Evolutionary conservation across 176 grass and related monocot genomes (phyloP), one percentile per base, ranked within the genome.

Genomic region (Areca catechu): DNA sequence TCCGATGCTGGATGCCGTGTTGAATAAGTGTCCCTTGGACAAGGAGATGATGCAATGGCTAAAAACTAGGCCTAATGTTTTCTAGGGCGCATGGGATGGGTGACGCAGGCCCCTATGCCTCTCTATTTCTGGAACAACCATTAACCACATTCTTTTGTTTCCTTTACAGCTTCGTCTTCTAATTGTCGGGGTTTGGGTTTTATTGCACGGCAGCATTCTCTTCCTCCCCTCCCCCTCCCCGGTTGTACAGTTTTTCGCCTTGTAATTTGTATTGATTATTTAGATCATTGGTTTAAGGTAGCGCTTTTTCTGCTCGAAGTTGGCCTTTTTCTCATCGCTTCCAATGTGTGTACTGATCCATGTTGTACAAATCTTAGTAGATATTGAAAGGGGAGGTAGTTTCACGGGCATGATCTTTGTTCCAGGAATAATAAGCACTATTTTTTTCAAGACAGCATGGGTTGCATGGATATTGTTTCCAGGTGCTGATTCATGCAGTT

Each of bases 21-120:
- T 98, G 73, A 84, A 91, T 85, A 90, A 84, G 68, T 85, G 74
- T 61, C 73, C 80, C 7, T 86, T 98, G 34, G 93, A 98, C 64
- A 98, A 82, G 73, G 87, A 98, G 61, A 90, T 98, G 83, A 77
- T 98, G 63, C 88, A 92, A 70, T 98, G 93, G 93, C 82, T 98
- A 37, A 98, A 83, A 76, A 92, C 84, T 7, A 83, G 93, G 74
- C 71, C 74, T 34, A 82, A 84, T 62, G 81, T 89, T 67, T 98
- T 98, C 72, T 78, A 88, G 76, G 93, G 87, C 47, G 80, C 80
- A 76, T 77, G 60, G 71, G 61, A 80, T 74, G 67, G 63, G 48
- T 70, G 78, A 76, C 63, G 27, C 73, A 77, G 72, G 72, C 50
- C 54, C 14, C 61, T 73, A 62, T 51, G 49, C 68, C 75, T 63